phyloP scores from a whole-genome alignment of 768 basidiomycete genomes.

The Cantharellus cinnabarinus region DNA sequence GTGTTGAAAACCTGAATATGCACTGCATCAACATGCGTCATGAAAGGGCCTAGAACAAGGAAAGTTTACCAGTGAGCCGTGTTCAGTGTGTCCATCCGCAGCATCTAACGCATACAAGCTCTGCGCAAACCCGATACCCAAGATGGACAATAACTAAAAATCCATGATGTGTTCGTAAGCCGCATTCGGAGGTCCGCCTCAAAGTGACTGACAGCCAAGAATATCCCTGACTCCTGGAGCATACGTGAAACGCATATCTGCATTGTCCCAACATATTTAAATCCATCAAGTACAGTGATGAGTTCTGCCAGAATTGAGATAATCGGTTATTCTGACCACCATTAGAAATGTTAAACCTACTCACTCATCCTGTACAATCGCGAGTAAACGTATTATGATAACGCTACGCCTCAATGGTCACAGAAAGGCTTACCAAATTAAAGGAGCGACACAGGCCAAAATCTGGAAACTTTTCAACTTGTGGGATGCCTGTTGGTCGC shows the following conservation, averaged over 20 bases:
- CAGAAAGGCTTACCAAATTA: constrained; percentile 6
- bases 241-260: constrained; percentile 86
- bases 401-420: not conserved
- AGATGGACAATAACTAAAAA: constrained; percentile 51
- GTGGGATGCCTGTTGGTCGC: not conserved
- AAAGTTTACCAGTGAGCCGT: constrained; percentile 24
- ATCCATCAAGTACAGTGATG: constrained; percentile 62
- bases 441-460: constrained; percentile 6
- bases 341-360: constrained; percentile 13
- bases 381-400: not conserved
- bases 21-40: not conserved
- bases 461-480: constrained; percentile 56
- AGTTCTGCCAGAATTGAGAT: constrained; percentile 28
- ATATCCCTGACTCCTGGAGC: constrained; percentile 80
- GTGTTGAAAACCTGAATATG: constrained; percentile 38
- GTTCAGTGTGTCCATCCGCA: constrained; percentile 58
- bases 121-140: constrained; percentile 70
- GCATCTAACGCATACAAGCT: constrained; percentile 79
- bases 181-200: not conserved
- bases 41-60: not conserved
- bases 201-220: constrained; percentile 46
- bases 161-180: not conserved
- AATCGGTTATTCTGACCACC: not conserved
- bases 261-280: constrained; percentile 81
- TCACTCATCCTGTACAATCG: constrained; percentile 50